These are phyloP conservation scores for Pythium dissimile DNA, from an alignment of 352 stramenopile species.

Conservation along the genomic window DNA sequence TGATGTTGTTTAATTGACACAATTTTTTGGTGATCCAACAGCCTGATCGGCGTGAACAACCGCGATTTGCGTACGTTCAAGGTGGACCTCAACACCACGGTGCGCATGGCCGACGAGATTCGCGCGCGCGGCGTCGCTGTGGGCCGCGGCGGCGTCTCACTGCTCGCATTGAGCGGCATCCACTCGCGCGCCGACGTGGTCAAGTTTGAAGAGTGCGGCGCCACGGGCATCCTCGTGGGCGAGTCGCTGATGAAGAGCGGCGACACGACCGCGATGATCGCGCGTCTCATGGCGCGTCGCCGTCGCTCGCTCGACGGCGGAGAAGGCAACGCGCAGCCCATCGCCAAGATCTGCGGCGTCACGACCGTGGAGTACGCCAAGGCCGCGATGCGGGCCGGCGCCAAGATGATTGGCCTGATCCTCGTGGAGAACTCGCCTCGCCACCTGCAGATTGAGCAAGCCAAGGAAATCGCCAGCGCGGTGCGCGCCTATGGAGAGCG, in stretches of 20 bases:
- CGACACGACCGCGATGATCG: slow-evolving; percentile 87
- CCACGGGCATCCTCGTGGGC: slow-evolving; percentile 92
- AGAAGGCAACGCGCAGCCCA: slow-evolving; percentile 32
- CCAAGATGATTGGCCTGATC: slow-evolving; percentile 97
- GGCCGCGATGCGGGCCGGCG: slow-evolving; percentile 86
- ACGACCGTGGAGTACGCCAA: slow-evolving; percentile 93
- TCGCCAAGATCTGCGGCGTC: slow-evolving; percentile 95
- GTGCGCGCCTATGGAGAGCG: slow-evolving; percentile 95
- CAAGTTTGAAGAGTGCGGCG: slow-evolving; percentile 89
- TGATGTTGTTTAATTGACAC: neutral
- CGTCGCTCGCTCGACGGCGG: slow-evolving; percentile 30
- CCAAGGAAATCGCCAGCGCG: slow-evolving; percentile 87
- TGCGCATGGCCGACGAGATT: slow-evolving; percentile 86
- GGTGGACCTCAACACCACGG: slow-evolving; percentile 95
- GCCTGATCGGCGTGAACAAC: slow-evolving; percentile 98
- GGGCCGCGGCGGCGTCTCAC: slow-evolving; percentile 66
- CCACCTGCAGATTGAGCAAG: slow-evolving; percentile 75
- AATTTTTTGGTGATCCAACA: neutral
- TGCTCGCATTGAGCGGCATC: slow-evolving; percentile 97
- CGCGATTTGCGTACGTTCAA: slow-evolving; percentile 98
- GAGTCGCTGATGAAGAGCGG: slow-evolving; percentile 97
- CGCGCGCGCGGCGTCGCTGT: slow-evolving; percentile 63
- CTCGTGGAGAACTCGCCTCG: slow-evolving; percentile 93
- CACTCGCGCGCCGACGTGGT: slow-evolving; percentile 90
- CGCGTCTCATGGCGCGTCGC: slow-evolving; percentile 47